These are phyloP conservation scores for Moelleriella libera DNA, from an alignment of 2,329 filamentous ascomycete genomes.

Conservation along the genomic window DNA sequence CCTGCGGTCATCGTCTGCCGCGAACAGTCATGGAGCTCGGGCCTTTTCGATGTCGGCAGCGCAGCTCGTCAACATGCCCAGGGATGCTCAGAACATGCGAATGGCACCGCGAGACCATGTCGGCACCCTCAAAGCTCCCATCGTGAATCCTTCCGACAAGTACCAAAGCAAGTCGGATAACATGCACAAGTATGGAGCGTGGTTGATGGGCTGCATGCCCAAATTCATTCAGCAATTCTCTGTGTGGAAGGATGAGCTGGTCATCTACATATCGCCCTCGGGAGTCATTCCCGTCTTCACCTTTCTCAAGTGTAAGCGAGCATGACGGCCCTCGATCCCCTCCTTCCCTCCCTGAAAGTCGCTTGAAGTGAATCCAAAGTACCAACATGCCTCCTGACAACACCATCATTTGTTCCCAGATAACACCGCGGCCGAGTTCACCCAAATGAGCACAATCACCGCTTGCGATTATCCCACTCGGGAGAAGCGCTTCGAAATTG, in stretches of 20 bases:
- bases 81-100: conserved; percentile 53
- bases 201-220: conserved; percentile 89
- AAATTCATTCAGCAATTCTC: conserved; percentile 99
- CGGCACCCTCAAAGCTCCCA: conserved; percentile 57
- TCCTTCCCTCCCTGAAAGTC: neutral
- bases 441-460: conserved; percentile 82
- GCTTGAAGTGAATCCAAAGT: no score
- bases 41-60: conserved; percentile 35
- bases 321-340: neutral
- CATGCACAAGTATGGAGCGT: conserved; percentile 89
- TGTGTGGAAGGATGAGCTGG: conserved; percentile 98
- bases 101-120: conserved; percentile 41
- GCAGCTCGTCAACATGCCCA: conserved; percentile 39
- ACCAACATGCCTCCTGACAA: neutral
- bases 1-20: conserved; percentile 33
- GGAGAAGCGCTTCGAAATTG: conserved; percentile 91
- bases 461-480: conserved; percentile 92
- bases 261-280: conserved; percentile 78
- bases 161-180: conserved; percentile 75
- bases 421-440: conserved; percentile 95
- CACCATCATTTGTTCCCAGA: conserved; percentile 29
- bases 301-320: conserved; percentile 64
- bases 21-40: conserved; percentile 26
- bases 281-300: conserved; percentile 84
- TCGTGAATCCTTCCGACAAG: conserved; percentile 89